A percentile compares a stretch with the other conserved stretches of the same genome.
These are phyloP conservation scores for Fraxinus anomala DNA, from an alignment of 257 asterid genomes.

Conservation along the genomic window DNA sequence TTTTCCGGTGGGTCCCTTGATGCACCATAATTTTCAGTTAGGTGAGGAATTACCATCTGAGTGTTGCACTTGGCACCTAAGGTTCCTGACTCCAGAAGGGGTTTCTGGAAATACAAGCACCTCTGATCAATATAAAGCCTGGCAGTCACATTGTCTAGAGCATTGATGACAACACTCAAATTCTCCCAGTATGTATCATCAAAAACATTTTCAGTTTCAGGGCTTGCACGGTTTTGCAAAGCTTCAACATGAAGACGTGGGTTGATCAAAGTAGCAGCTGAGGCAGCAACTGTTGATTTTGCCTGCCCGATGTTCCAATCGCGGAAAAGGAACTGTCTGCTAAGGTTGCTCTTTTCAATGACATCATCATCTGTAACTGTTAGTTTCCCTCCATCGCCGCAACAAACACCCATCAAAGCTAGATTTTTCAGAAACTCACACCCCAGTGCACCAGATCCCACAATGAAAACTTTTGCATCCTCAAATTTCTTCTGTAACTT, in stretches of 20 bases:
- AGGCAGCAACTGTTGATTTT: constrained; percentile 56
- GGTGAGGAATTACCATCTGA: constrained; percentile 49
- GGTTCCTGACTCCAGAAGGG: constrained; percentile 51
- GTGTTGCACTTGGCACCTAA: constrained; percentile 56
- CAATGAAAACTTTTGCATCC: constrained; percentile 42
- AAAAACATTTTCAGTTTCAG: constrained; percentile 46
- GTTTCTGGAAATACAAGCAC: constrained; percentile 49
- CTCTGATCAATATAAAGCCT: constrained; percentile 50
- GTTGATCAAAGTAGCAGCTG: constrained; percentile 49
- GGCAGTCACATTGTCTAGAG: constrained; percentile 48
- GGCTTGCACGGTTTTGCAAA: constrained; percentile 46
- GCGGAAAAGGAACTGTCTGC: constrained; percentile 55
- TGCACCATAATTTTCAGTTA: constrained; percentile 54
- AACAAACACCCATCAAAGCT: constrained; percentile 55
- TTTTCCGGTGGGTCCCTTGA: constrained; percentile 53
- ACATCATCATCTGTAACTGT: constrained; percentile 59
- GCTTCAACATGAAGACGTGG: constrained; percentile 41
- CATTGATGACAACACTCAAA: constrained; percentile 42
- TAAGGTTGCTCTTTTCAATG: constrained; percentile 55
- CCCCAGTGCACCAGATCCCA: constrained; percentile 59
- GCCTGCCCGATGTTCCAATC: constrained; percentile 64
- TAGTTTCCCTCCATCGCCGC: constrained; percentile 45
- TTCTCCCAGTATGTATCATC: constrained; percentile 55
- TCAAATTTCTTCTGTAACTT: constrained; percentile 54
- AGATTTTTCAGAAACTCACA: constrained; percentile 54